Base-by-base conservation (phyloP, 2,329 filamentous ascomycete genomes). In the Aspergillus phoenicis region DNA sequence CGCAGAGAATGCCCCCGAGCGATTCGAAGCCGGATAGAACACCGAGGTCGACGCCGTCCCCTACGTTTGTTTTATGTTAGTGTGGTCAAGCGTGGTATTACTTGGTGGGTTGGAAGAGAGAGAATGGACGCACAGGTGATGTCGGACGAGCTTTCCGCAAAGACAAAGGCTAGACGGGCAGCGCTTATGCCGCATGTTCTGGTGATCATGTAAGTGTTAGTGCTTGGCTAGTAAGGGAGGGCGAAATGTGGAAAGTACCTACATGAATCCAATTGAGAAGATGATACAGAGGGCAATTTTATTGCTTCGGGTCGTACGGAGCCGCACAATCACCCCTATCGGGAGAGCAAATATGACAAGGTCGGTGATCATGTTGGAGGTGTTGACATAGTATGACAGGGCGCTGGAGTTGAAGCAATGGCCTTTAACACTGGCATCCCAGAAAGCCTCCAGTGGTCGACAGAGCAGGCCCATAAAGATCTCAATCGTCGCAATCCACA, bases 151-250 rank as follows among this genome's bases (percentile, higher is more conserved):
- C 22, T 55, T 51, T 56, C 41, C 2, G 58, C 58, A 5, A 60
- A 54, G 8, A 60, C 45, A 20, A 56, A 56, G 26, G 52, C 58
- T 36, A 60, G 36, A 4, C 58, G 52, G 13, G 58, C 52, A 38
- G 58, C 58, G 22, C 58, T 60, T 2, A 60, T 60, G 5, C 52
- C 58, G 20, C 58, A 60, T 3, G 58, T 60, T 8, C 58, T 60
- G 17, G 33, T 7, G n/a, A 33, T 11, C 1, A 43, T 51, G 22
- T 20, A 5, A 17, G 22, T 52, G 7, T 36, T 43, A 22, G 47
- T 6, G 5, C 30, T 10, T 8, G 22, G 22, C 17, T 6, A 2
- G 2, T 5, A 2, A 43, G 4, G 1, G 8, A 20, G 2, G 2
- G 28, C 4, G 45, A 4, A 2, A 2, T 33, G n/a, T 1, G 26